Base-by-base conservation (phyloP, 1,139 yeast genomes). In the Hyphopichia fennica region DNA sequence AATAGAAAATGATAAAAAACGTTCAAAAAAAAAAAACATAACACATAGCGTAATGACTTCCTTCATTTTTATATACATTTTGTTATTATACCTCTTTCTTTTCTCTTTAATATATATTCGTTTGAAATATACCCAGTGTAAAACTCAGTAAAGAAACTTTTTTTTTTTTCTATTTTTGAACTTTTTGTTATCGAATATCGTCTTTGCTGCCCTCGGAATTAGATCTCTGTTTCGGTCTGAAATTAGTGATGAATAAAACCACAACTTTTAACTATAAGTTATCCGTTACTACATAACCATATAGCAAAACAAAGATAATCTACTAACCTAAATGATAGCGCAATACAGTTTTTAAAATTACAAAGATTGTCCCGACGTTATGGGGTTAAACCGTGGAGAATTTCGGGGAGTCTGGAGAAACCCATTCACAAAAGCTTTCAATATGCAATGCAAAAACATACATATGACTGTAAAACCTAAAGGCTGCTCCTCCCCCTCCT, bases 401-500 rank as follows among this genome's bases (percentile, higher is more conserved):
- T 32, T 32, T 13, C 14, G 34, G 23, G 23, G 34, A 16, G 15
- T 17, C 23, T 32, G 23, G 32, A 29, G 32, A n/a, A 23, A 25
- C 28, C 81, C 67, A 57, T 85, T 93, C 38, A 86, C 66, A 7
- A 65, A 57, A 13, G 81, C 66, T 35, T 62, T 60, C 39, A 81
- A 53, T 18, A 69, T 58, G 2, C 75, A 76, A 11, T 69, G 62
- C 15, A 62, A 66, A 41, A 79, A 57, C 49, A 78, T 22, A 22
- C 8, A 22, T 22, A 22, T n/a, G n/a, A n/a, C n/a, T n/a, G n/a
- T n/a, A n/a, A n/a, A n/a, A n/a, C n/a, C n/a, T n/a, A n/a, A n/a
- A n/a, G n/a, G n/a, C n/a, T n/a, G n/a, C n/a, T n/a, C n/a, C n/a
- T n/a, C n/a, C n/a, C n/a, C n/a, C n/a, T n/a, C n/a, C n/a, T n/a